Base-by-base conservation (phyloP, 164 flowering plant species). In the Liquidambar formosana region DNA sequence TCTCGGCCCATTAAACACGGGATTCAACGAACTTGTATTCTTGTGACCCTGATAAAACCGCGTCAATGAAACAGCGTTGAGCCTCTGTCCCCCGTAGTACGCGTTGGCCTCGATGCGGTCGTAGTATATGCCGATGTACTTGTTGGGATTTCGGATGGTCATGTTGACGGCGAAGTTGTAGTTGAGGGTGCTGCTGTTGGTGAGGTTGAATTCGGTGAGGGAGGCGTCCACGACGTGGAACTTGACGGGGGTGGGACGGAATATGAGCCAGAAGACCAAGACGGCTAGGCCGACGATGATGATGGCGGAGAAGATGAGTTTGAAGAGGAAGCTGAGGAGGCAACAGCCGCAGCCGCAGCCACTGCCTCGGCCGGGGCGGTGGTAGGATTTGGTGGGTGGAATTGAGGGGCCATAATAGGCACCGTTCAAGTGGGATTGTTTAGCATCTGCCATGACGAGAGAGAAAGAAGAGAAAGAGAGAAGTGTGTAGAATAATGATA, bases 71-170 rank as follows among this genome's bases (percentile, higher is more conserved):
- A 1, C 60, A 21, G 74, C 21, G 2, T 44, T 75, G 44, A 93
- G 82, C 49, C 87, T 67, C 71, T 82, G 64, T 11, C 73, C 89
- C 13, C 73, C 73, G 71, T 85, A 93, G 46, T n/a, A 77, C 0
- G 89, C 87, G 11, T 66, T 66, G 19, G 87, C 95, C 22, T 89
- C 86, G 62, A 93, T 72, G 13, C 47, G 38, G 63, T 93, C 92
- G 78, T 89, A 87, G 87, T 93, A 82, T n/a, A 93, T 63, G 1
- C 91, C 91, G 46, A 93, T 75, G 56, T 65, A 82, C 56, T 61
- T 77, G 87, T 93, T 93, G 3, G 95, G 98, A 86, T 92, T 92
- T 10, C 96, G 77, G 13, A 84, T 56, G 45, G 81, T 72, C 75
- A 88, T 58, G 67, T 80, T 81, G 38, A 91, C 45, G n/a, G 77